phyloP scores from a whole-genome alignment of 2,329 filamentous ascomycete genomes.

The Xenoacremonium recifei region DNA sequence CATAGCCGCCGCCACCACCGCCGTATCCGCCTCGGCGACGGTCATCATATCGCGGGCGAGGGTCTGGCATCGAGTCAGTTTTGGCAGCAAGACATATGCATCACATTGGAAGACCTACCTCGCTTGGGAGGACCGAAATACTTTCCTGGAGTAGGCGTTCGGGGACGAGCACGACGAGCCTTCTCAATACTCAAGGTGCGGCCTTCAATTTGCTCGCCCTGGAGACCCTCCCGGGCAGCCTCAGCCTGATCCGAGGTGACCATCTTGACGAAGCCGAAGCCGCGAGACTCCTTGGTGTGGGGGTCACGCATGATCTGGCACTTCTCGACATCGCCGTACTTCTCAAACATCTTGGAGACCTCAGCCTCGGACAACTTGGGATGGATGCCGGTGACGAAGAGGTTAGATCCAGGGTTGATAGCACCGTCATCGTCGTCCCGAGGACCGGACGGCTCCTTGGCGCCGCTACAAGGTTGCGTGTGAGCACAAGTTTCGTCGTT shows the following conservation, averaged over 20 bases:
- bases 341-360: constrained; percentile 93
- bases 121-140: constrained; percentile 99
- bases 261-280: constrained; percentile 99
- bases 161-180: constrained; percentile 89
- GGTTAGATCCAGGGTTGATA: constrained; percentile 91
- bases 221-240: constrained; percentile 91
- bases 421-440: constrained; percentile 72
- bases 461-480: constrained; percentile 37
- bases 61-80: constrained; percentile 29
- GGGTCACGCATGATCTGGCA: constrained; percentile 99
- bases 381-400: constrained; percentile 98
- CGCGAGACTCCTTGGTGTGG: constrained; percentile 96
- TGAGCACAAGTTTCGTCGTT: too few species aligned
- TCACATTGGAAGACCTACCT: constrained; percentile 57
- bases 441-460: constrained; percentile 53
- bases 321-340: constrained; percentile 98
- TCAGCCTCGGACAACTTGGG: constrained; percentile 87
- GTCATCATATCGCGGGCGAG: constrained; percentile 53
- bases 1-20: constrained; percentile 40
- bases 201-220: constrained; percentile 93
- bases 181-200: constrained; percentile 98
- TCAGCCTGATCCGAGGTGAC: constrained; percentile 91
- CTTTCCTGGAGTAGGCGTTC: constrained; percentile 96
- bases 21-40: constrained; percentile 62
- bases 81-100: constrained; percentile 5